Evolutionary conservation across 1,284 basidiomycete genomes (phyloP).

Genomic region (Ceratobasidium sp.): DNA sequence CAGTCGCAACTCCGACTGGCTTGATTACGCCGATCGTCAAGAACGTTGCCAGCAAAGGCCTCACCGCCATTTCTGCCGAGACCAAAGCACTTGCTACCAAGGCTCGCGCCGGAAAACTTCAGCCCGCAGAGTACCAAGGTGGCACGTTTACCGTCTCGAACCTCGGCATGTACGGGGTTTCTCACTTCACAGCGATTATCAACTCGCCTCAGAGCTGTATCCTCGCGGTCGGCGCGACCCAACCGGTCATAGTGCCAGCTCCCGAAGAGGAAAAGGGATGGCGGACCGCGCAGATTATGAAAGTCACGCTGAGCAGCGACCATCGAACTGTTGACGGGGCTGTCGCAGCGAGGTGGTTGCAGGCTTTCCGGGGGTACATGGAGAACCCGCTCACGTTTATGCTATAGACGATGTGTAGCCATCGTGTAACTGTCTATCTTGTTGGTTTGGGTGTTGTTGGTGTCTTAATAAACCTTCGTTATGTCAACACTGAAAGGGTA

Average conservation of each 20-base stretch:
- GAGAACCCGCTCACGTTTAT: slow-evolving; percentile 97
- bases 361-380: slow-evolving; percentile 95
- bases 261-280: slow-evolving; percentile 92
- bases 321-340: slow-evolving; percentile 97
- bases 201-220: slow-evolving; percentile 99
- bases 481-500: too few relatives aligned
- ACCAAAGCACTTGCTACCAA: slow-evolving; percentile 93
- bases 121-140: slow-evolving; percentile 98
- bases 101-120: slow-evolving; percentile 95
- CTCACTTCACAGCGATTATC: slow-evolving; percentile 99
- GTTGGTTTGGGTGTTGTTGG: not conserved
- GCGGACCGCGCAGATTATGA: slow-evolving; percentile 93
- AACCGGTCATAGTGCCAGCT: slow-evolving; percentile 86
- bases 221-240: slow-evolving; percentile 92
- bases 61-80: slow-evolving; percentile 91
- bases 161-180: slow-evolving; percentile 96
- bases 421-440: not conserved
- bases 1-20: slow-evolving; percentile 95
- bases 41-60: slow-evolving; percentile 90
- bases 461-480: slow-evolving; percentile 40
- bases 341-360: slow-evolving; percentile 88
- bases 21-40: slow-evolving; percentile 98
- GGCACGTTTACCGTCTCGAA: slow-evolving; percentile 99
- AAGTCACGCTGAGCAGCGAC: slow-evolving; percentile 94
- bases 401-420: slow-evolving; percentile 61